These are phyloP conservation scores for Mortierella sp. DNA, from an alignment of 371 early-diverging fungal species.

Conservation along the genomic window DNA sequence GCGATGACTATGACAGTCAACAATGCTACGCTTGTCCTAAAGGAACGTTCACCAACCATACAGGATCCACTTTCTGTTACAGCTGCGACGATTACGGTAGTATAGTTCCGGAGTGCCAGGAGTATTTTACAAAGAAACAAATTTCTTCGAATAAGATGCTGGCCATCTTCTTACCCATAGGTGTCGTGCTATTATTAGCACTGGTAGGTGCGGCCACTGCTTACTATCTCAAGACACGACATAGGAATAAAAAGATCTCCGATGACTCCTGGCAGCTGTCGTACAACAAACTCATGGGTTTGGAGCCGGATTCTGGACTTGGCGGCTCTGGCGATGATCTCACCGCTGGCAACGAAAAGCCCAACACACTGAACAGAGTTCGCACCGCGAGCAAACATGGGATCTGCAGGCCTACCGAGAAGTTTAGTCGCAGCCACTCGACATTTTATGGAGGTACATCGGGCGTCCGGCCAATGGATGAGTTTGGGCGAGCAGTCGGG, in stretches of 20 bases:
- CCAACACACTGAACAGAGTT: background rate
- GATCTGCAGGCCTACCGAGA: constrained; percentile 19
- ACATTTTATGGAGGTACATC: constrained; percentile 44
- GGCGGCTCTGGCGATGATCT: constrained; percentile 27
- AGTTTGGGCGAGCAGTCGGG: constrained; percentile 43
- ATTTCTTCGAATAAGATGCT: constrained; percentile 13
- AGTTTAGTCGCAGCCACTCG: constrained; percentile 48
- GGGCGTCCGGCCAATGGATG: constrained; percentile 52
- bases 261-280: constrained; percentile 37
- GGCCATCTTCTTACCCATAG: constrained; percentile 45
- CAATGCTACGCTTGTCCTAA: constrained; percentile 30
- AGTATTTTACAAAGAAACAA: constrained; percentile 27
- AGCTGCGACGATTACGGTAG: constrained; percentile 33
- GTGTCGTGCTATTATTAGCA: constrained; percentile 16
- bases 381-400: background rate
- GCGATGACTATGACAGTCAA: constrained; percentile 23
- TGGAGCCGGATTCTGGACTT: constrained; percentile 16
- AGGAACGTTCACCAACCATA: constrained; percentile 37
- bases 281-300: constrained; percentile 27
- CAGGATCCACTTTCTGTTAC: constrained; percentile 26
- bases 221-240: constrained; percentile 29
- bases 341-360: background rate
- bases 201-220: constrained; percentile 4
- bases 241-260: constrained; percentile 21
- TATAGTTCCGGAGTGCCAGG: constrained; percentile 8